Evolutionary conservation across 2,329 filamentous ascomycete genomes (phyloP).

Genomic region (Tricladium varicosporioides): DNA sequence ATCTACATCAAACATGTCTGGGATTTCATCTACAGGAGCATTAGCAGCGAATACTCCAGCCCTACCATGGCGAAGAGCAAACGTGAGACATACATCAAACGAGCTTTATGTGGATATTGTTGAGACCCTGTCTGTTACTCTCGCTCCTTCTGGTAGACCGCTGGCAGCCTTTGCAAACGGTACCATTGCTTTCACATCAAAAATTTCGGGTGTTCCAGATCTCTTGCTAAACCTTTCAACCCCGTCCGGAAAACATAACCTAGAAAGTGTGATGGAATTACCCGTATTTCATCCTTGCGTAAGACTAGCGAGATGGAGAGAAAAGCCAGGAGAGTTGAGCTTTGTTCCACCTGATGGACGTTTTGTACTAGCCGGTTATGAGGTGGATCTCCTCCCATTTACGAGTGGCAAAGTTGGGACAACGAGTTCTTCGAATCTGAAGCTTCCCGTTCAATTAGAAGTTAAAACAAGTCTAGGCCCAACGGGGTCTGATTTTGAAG

Average conservation of each 20-base stretch:
- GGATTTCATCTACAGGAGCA: slow-evolving; percentile 32
- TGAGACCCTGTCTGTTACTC: slow-evolving; percentile 81
- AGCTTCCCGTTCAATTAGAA: slow-evolving; percentile 78
- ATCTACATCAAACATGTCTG: slow-evolving; percentile 31
- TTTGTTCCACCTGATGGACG: slow-evolving; percentile 94
- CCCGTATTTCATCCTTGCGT: slow-evolving; percentile 98
- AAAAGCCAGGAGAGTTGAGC: slow-evolving; percentile 85
- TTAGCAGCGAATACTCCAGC: slow-evolving; percentile 48
- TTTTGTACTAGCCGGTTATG: slow-evolving; percentile 91
- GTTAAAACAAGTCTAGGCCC: slow-evolving; percentile 77
- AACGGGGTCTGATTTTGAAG: slow-evolving; percentile 82
- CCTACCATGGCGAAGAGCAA: slow-evolving; percentile 84
- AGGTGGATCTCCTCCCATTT: slow-evolving; percentile 83
- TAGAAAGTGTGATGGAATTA: slow-evolving; percentile 74
- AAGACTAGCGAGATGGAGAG: slow-evolving; percentile 82
- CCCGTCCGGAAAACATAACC: slow-evolving; percentile 75
- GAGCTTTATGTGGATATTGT: slow-evolving; percentile 96
- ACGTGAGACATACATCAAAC: slow-evolving; percentile 94
- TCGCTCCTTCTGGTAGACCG: slow-evolving; percentile 86
- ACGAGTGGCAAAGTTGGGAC: slow-evolving; percentile 55
- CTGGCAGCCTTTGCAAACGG: slow-evolving; percentile 86
- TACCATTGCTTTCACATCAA: slow-evolving; percentile 90
- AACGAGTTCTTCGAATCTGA: slow-evolving; percentile 58
- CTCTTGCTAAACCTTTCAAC: slow-evolving; percentile 78
- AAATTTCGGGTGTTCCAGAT: slow-evolving; percentile 92